Percentiles rank a stretch among this genome's conserved stretches.
Conservation (phyloP, 2,329 filamentous ascomycete species). For the Arthrinium phaeospermum region DNA sequence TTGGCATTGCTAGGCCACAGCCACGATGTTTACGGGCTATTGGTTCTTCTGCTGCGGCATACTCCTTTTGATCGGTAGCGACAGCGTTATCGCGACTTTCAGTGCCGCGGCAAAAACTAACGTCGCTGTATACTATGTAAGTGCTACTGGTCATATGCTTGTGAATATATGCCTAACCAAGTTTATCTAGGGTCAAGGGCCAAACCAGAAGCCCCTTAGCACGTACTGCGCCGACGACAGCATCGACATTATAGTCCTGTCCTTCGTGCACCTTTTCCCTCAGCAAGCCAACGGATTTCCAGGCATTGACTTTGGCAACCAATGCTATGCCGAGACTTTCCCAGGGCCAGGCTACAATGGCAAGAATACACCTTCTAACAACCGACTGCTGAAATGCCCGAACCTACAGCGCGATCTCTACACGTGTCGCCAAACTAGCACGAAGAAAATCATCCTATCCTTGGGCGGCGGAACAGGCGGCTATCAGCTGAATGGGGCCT, state of each 20-base stretch:
- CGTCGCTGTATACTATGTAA: constrained; percentile 50
- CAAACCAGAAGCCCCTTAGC: constrained; percentile 42
- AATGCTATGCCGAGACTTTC: constrained; percentile 42
- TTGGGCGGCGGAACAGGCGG: constrained; percentile 41
- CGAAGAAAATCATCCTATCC: constrained; percentile 49
- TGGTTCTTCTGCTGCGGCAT: not conserved
- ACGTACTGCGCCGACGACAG: constrained; percentile 45
- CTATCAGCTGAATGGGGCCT: constrained; percentile 41
- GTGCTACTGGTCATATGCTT: constrained; percentile 1
- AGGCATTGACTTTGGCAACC: constrained; percentile 48
- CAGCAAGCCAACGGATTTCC: constrained; percentile 48
- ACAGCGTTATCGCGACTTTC: constrained; percentile 32
- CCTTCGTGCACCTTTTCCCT: constrained; percentile 49
- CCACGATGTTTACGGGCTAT: not conserved
- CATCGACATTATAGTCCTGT: constrained; percentile 50
- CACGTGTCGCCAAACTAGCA: constrained; percentile 42
- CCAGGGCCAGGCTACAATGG: constrained; percentile 41
- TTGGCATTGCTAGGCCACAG: not conserved
- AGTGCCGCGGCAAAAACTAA: constrained; percentile 43
- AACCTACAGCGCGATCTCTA: constrained; percentile 32
- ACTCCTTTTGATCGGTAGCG: not conserved
- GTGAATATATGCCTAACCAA: not conserved
- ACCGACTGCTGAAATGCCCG: constrained; percentile 43
- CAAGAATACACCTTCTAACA: constrained; percentile 36
- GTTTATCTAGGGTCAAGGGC: constrained; percentile 44